Conservation (phyloP, 1,284 basidiomycete species). For the Coriolopsis trogii region DNA sequence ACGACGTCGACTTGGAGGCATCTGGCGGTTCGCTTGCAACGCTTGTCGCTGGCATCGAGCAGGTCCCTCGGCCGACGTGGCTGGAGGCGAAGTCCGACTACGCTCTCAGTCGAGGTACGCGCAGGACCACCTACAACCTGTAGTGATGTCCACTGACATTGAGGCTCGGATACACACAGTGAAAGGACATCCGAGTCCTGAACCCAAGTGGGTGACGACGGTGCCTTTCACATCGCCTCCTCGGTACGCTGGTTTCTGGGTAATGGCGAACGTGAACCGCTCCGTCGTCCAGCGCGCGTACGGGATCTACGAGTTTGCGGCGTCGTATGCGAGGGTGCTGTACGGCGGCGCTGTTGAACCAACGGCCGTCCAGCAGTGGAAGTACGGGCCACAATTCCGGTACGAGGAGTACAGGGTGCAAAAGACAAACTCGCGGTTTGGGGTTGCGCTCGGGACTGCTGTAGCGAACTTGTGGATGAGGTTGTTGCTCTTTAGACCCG, state of each 20-base stretch:
- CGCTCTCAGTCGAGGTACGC: conserved; percentile 60
- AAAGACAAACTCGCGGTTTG: conserved; percentile 35
- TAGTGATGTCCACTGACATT: neutral
- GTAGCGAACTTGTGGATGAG: conserved; percentile 32
- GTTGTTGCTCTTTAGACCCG: conserved; percentile 5
- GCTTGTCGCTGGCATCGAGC: conserved; percentile 49
- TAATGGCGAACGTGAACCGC: conserved; percentile 66
- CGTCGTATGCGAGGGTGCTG: neutral
- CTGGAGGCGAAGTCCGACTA: no score
- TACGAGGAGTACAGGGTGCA: conserved; percentile 74
- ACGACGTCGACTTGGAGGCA: conserved; percentile 45
- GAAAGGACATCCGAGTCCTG: conserved; percentile 42
- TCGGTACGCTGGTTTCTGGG: conserved; percentile 58
- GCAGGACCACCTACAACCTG: no score
- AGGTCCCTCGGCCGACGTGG: conserved; percentile 49
- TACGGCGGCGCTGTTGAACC: conserved; percentile 1
- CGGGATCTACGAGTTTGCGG: conserved; percentile 60
- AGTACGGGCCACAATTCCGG: conserved; percentile 68
- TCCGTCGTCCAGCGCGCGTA: conserved; percentile 79
- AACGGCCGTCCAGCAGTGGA: conserved; percentile 25
- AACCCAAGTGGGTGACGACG: conserved; percentile 46
- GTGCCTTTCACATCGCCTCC: conserved; percentile 49
- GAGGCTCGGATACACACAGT: no score
- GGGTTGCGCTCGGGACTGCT: conserved; percentile 44
- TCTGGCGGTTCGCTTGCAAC: conserved; percentile 76